Evolutionary conservation across 176 grass and related monocot species (phyloP).

Genomic region (Calamus simplicifolius): DNA sequence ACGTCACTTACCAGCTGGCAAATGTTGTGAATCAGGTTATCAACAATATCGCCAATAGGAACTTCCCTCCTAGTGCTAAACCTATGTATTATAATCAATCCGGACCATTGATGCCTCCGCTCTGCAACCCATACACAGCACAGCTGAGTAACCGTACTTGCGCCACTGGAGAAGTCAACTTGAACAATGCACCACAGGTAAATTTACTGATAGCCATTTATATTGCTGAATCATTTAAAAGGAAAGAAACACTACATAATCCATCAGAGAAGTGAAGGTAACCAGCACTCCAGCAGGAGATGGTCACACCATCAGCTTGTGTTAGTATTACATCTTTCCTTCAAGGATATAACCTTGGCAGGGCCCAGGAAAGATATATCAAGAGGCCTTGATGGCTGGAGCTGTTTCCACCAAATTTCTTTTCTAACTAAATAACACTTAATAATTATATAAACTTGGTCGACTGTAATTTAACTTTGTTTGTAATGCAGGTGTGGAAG

Average conservation of each 20-base stretch:
- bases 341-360: too few relatives aligned
- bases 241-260: neutral
- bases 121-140: slow-evolving; percentile 66
- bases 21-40: slow-evolving; percentile 80
- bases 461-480: too few relatives aligned
- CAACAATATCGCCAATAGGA: slow-evolving; percentile 66
- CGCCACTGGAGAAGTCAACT: slow-evolving; percentile 45
- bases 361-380: too few relatives aligned
- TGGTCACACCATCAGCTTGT: too few relatives aligned
- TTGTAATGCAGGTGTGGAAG: slow-evolving; percentile 44
- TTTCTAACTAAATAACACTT: too few relatives aligned
- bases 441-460: too few relatives aligned
- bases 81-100: slow-evolving; percentile 85
- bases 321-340: too few relatives aligned
- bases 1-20: slow-evolving; percentile 84
- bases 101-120: slow-evolving; percentile 49
- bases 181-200: slow-evolving; percentile 46
- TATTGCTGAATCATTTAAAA: neutral
- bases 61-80: slow-evolving; percentile 39
- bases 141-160: slow-evolving; percentile 50
- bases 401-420: too few relatives aligned
- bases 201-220: neutral
- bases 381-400: too few relatives aligned
- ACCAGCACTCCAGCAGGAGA: too few relatives aligned
- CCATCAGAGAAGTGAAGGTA: too few relatives aligned